Evolutionary conservation across 2,329 filamentous ascomycete species (phyloP).

Genomic region (Penicillium sp.): DNA sequence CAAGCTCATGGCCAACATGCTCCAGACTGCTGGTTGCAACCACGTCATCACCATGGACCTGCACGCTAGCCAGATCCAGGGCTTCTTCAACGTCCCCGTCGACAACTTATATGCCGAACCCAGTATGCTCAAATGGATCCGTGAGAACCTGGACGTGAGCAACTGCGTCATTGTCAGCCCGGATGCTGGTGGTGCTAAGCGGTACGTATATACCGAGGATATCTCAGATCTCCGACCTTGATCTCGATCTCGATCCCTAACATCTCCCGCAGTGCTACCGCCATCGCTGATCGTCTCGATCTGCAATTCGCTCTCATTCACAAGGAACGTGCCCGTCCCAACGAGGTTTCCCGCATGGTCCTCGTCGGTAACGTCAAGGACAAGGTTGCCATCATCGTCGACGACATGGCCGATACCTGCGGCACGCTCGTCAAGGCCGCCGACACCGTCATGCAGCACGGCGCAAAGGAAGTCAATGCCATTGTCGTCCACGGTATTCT

Average conservation of each 20-base stretch:
- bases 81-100: slow-evolving; percentile 86
- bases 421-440: slow-evolving; percentile 88
- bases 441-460: slow-evolving; percentile 82
- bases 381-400: slow-evolving; percentile 92
- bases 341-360: slow-evolving; percentile 90
- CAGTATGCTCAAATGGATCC: slow-evolving; percentile 87
- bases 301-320: slow-evolving; percentile 92
- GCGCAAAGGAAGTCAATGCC: slow-evolving; percentile 85
- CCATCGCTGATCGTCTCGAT: slow-evolving; percentile 89
- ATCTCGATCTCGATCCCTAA: neutral
- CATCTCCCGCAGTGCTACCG: slow-evolving; percentile 67
- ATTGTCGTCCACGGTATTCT: slow-evolving; percentile 95
- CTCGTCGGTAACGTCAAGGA: slow-evolving; percentile 92
- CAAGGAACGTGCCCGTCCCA: slow-evolving; percentile 90
- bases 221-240: neutral
- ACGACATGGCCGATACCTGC: slow-evolving; percentile 98
- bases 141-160: slow-evolving; percentile 77
- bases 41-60: slow-evolving; percentile 96
- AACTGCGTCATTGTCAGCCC: slow-evolving; percentile 94
- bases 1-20: slow-evolving; percentile 95
- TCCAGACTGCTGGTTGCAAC: slow-evolving; percentile 90
- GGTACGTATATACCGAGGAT: slow-evolving; percentile 52
- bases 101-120: slow-evolving; percentile 92
- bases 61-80: slow-evolving; percentile 91
- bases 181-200: slow-evolving; percentile 92